Base-by-base conservation (phyloP, 2,329 filamentous ascomycete species). In the Penicillium sp. region DNA sequence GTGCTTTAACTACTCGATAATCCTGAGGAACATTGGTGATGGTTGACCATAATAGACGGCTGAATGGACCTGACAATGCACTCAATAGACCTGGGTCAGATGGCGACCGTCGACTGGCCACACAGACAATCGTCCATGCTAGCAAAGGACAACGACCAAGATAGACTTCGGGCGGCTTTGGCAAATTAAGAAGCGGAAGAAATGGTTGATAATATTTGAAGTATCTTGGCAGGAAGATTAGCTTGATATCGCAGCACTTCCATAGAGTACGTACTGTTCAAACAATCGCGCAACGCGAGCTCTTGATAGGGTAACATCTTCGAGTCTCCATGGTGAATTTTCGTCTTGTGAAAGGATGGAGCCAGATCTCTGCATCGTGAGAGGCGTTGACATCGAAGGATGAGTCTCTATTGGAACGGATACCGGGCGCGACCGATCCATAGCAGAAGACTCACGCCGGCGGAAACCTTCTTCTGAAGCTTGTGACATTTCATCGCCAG, bases 121-220 rank as follows among this genome's bases (percentile, higher is more conserved):
- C 80, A 37, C 82, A 80, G 43, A 87, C 76, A 52, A 88, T 84
- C 13, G 84, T 82, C 86, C 86, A 89, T 65, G 86, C 86, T 44
- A 88, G 76, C 11, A 88, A 72, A 33, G 82, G 82, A 54, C 82
- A 85, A 53, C 82, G 77, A 29, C 80, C 77, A 55, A 82, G 81
- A 68, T 84, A 86, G 54, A 83, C 78, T 50, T 86, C 82, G 5
- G 84, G 81, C 7, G 77, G 75, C 60, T 80, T 78, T 11, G 79
- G 70, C 5, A 79, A 79, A 56, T 86, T 84, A 52, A 88, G 74
- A 55, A 88, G 78, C 1, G 85, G 84, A 29, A 88, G 73, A 65
- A 86, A 88, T 0, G 82, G 82, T 63, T 89, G 86, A 67, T 87
- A 87, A 51, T 79, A 79, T 31, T 79, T 79, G 70, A 87, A 88